Conservation (phyloP, 176 grass and related monocot species). For the Metroxylon sagu region DNA sequence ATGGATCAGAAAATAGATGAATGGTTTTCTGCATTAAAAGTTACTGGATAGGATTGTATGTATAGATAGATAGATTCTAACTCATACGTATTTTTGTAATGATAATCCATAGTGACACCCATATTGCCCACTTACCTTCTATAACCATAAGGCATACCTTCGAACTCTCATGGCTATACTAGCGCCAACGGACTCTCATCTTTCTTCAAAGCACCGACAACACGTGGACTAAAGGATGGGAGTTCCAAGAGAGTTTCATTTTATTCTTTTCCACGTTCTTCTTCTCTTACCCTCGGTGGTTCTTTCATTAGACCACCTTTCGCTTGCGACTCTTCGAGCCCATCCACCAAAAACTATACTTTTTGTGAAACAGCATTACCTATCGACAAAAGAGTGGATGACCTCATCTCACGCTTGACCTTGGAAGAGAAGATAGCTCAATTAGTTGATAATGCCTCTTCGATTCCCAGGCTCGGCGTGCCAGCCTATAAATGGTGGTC, state of each 20-base stretch:
- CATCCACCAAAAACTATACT: constrained; percentile 22
- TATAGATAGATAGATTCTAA: too few species aligned
- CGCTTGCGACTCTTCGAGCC: constrained; percentile 49
- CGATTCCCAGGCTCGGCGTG: constrained; percentile 52
- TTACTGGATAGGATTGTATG: too few species aligned
- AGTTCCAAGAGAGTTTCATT: constrained; percentile 12
- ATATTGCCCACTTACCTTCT: too few species aligned
- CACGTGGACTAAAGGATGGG: constrained; percentile 27
- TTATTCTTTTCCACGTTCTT: constrained; percentile 1
- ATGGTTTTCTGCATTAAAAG: too few species aligned
- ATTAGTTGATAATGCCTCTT: constrained; percentile 56
- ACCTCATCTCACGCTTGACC: constrained; percentile 52
- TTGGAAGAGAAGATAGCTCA: constrained; percentile 82
- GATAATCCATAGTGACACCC: too few species aligned
- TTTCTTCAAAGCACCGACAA: too few species aligned
- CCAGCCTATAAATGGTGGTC: constrained; percentile 98
- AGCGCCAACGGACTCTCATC: too few species aligned
- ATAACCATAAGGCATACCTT: too few species aligned
- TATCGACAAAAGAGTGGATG: constrained; percentile 39
- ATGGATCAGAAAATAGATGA: too few species aligned
- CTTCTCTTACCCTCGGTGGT: neutral
- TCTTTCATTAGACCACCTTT: constrained; percentile 42
- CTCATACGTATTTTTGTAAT: too few species aligned
- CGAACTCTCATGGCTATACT: too few species aligned
- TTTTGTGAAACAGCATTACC: constrained; percentile 49